Evolutionary conservation across 805 yeast genomes (phyloP), one percentile per base, ranked within the genome.

Genomic region (Metschnikowia vanudenii): DNA sequence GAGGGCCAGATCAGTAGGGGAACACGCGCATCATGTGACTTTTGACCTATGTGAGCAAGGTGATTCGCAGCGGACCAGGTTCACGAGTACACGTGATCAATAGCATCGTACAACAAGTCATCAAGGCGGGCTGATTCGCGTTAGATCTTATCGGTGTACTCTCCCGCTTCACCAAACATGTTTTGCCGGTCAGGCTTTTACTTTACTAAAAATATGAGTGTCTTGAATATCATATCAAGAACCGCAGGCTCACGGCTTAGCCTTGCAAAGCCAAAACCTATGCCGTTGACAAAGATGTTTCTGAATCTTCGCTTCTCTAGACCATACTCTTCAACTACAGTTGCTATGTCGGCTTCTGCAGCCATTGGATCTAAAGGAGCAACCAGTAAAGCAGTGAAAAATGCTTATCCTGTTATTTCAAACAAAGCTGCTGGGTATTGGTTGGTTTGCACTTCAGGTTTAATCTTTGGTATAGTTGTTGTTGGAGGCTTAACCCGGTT

Each of bases 391-490:
- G 31, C 44, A 12, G 30, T 18, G 2, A 49, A 46, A 26, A 38
- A 34, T 2, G 39, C 43, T 10, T 44, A 47, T 30, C 56, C 56
- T 4, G 49, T 55, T 2, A 48, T 60, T 12, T 59, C 71, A 6
- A 52, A 58, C 40, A 66, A 60, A 46, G 42, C 57, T 2, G 92
- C 89, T 2, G 97, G 96, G 0, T 88, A 85, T 62, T 85, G 98
- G 88, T 76, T 96, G 45, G 69, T 91, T 6, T 92, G 94, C 19
- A 84, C 95, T 0, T 86, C 97, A 1, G 85, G 86, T 0, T 70
- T 94, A 13, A 96, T 94, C 1, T 94, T 94, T 65, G 97, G 96
- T 30, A 94, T 94, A 51, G 98, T 94, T 13, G 83, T 94, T n/a
- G 74, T 94, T 4, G 99, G 99, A 38, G 99, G 99, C 0, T 74